Evolutionary conservation across 192 early-diverging fungal species (phyloP).

Genomic region (Coemansia sp.): DNA sequence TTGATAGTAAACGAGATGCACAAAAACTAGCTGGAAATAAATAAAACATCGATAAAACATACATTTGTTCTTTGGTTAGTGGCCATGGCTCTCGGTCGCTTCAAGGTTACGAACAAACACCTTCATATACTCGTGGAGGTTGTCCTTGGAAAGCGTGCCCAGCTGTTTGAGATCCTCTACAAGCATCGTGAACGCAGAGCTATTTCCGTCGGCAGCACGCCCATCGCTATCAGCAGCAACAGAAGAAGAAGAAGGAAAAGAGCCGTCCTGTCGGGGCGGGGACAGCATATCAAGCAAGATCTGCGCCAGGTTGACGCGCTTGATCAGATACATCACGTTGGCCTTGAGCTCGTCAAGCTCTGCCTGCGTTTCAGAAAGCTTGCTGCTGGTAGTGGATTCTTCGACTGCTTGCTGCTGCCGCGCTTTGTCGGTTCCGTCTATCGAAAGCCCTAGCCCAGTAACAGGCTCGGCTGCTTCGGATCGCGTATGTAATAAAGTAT

Average conservation of each 20-base stretch:
- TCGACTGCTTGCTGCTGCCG: too few relatives aligned
- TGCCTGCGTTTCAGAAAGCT: neutral
- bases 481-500: neutral
- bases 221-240: neutral
- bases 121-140: slow-evolving; percentile 34
- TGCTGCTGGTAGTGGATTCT: neutral
- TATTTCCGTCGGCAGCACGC: neutral
- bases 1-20: neutral
- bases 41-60: too few relatives aligned
- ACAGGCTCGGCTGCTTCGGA: too few relatives aligned
- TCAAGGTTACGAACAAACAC: slow-evolving; percentile 33
- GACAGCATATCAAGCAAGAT: slow-evolving; percentile 27
- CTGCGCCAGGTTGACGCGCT: slow-evolving; percentile 36
- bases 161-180: slow-evolving; percentile 29
- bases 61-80: neutral
- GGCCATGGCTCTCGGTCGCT: neutral
- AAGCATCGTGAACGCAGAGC: slow-evolving; percentile 15
- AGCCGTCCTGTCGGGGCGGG: neutral
- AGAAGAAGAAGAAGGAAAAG: neutral
- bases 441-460: neutral
- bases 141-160: slow-evolving; percentile 36
- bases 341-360: slow-evolving; percentile 38
- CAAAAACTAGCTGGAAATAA: neutral
- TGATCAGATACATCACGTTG: slow-evolving; percentile 36
- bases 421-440: neutral